phyloP scores from a whole-genome alignment of 2,329 filamentous ascomycete species.

The Aspergillus sojae region DNA sequence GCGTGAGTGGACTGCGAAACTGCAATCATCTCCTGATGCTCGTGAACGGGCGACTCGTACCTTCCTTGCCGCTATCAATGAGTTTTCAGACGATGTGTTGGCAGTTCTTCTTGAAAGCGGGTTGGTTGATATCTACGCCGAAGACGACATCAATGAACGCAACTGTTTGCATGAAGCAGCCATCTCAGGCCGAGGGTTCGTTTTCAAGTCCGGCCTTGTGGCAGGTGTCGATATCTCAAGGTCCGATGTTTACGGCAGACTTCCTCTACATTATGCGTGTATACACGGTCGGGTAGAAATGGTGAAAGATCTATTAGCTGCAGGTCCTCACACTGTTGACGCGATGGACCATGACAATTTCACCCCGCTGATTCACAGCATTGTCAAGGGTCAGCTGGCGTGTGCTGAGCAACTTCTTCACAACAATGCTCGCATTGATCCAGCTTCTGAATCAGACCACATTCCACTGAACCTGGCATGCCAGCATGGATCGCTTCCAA shows the following conservation, averaged over 20 bases:
- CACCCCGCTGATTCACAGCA: conserved; percentile 91
- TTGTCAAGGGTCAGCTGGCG: conserved; percentile 80
- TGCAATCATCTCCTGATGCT: conserved; percentile 63
- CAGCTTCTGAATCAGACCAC: conserved; percentile 83
- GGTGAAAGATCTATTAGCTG: conserved; percentile 71
- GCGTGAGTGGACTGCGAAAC: conserved; percentile 76
- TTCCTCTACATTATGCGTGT: conserved; percentile 93
- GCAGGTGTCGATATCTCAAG: conserved; percentile 75
- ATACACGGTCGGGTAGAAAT: conserved; percentile 89
- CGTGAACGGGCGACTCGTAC: conserved; percentile 82
- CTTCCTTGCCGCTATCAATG: conserved; percentile 86
- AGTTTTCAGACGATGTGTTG: conserved; percentile 77
- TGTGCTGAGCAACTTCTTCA: conserved; percentile 79
- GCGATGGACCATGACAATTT: conserved; percentile 96
- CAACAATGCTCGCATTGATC: conserved; percentile 81
- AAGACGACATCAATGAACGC: conserved; percentile 96
- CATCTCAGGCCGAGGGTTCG: conserved; percentile 82
- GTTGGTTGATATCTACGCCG: conserved; percentile 85
- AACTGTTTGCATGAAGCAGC: conserved; percentile 97
- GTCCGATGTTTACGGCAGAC: conserved; percentile 89
- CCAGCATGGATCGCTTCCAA: conserved; percentile 83
- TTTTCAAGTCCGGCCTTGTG: conserved; percentile 74
- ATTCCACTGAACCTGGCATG: conserved; percentile 94
- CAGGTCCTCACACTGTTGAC: conserved; percentile 75
- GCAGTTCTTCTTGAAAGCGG: conserved; percentile 76